These are phyloP conservation scores for Syncephalis plumigaleata DNA, from an alignment of 371 early-diverging fungal species.

Conservation along the genomic window DNA sequence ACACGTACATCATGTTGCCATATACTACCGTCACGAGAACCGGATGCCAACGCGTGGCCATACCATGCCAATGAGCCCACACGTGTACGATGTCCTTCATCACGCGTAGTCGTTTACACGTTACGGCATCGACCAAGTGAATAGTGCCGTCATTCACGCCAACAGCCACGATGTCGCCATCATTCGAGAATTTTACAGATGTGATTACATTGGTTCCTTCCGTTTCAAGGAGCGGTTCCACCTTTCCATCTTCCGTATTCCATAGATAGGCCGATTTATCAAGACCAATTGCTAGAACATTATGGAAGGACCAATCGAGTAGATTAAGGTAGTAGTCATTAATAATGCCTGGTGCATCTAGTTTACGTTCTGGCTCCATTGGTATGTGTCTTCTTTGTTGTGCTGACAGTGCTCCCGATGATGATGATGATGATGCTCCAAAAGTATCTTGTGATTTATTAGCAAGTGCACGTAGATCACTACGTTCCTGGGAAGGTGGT, in stretches of 20 bases:
- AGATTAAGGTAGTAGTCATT: constrained; percentile 98
- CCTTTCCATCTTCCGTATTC: constrained; percentile 73
- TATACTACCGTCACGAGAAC: constrained; percentile 79
- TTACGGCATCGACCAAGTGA: constrained; percentile 74
- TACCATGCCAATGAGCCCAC: constrained; percentile 84
- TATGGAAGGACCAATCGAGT: constrained; percentile 80
- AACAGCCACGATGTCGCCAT: constrained; percentile 69
- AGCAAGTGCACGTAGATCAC: constrained; percentile 13
- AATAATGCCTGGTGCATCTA: constrained; percentile 81
- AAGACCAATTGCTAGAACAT: constrained; percentile 79
- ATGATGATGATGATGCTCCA: too few relatives aligned
- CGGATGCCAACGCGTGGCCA: constrained; percentile 63
- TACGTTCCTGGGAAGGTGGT: constrained; percentile 36
- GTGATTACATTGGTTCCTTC: constrained; percentile 32
- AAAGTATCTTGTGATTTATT: too few relatives aligned
- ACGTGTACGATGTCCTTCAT: constrained; percentile 58
- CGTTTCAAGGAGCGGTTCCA: constrained; percentile 40
- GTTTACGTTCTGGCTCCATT: constrained; percentile 46
- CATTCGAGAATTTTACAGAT: constrained; percentile 57
- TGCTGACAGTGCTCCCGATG: constrained; percentile 9
- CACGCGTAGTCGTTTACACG: constrained; percentile 39
- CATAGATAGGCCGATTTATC: constrained; percentile 81
- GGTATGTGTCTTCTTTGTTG: constrained; percentile 37
- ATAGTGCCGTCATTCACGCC: constrained; percentile 71
- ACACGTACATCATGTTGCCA: constrained; percentile 87